phyloP scores from a whole-genome alignment of 306 rosid genomes.

The Casuarina equisetifolia region DNA sequence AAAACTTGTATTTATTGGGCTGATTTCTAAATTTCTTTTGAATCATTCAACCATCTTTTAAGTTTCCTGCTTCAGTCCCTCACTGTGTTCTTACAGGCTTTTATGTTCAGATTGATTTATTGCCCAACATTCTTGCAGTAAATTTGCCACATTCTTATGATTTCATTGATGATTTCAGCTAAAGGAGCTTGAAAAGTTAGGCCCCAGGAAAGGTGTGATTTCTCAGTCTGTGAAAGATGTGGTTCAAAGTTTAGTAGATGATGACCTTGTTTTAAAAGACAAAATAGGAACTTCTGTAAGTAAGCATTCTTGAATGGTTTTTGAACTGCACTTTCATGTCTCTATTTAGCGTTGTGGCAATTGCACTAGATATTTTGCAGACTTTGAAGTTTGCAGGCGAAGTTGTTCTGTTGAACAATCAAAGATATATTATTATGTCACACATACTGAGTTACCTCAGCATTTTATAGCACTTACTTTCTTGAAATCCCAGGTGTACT shows the following conservation, averaged over 20 bases:
- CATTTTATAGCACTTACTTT: slow-evolving; percentile 4
- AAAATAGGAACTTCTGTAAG: slow-evolving; percentile 99
- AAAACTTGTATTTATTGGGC: neutral
- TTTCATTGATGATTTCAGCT: slow-evolving; percentile 54
- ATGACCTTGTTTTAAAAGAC: slow-evolving; percentile 88
- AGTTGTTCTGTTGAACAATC: neutral
- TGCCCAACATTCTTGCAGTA: neutral
- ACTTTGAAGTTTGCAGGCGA: neutral
- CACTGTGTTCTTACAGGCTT: neutral
- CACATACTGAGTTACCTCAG: neutral
- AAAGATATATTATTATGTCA: slow-evolving; percentile 5
- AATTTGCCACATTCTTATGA: neutral
- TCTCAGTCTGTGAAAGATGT: slow-evolving; percentile 95
- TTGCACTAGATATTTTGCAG: slow-evolving; percentile 13
- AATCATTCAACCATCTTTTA: neutral
- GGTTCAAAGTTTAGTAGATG: slow-evolving; percentile 91
- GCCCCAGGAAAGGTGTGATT: slow-evolving; percentile 89
- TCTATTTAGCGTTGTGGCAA: neutral
- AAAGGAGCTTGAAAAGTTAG: slow-evolving; percentile 93
- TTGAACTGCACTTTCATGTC: neutral
- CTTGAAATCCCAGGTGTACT: slow-evolving; percentile 64
- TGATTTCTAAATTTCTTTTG: neutral
- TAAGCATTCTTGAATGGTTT: slow-evolving; percentile 15
- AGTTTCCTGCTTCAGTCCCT: neutral
- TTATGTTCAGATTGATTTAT: neutral